A percentile compares a stretch with the other conserved stretches of the same genome.
Evolutionary conservation across 1,139 yeast genomes (phyloP).

Genomic region (Magnusiomyces clavatus): DNA sequence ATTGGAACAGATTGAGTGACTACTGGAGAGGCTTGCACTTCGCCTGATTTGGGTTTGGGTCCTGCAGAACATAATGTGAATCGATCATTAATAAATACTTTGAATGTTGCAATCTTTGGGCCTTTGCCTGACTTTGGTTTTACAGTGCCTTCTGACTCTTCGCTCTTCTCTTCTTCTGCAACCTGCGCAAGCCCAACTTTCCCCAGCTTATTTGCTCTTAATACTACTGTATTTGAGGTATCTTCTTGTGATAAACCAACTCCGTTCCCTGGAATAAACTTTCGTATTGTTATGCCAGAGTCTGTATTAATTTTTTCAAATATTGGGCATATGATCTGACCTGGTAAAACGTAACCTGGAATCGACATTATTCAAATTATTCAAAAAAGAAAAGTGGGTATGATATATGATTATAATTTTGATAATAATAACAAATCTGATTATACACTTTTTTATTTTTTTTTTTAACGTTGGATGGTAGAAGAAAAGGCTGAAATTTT

Average conservation of each 20-base stretch:
- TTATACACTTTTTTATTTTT: no score
- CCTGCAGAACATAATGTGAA: conserved; percentile 13
- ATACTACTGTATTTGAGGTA: no score
- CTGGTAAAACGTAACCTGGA: conserved; percentile 58
- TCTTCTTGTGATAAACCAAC: conserved; percentile 18
- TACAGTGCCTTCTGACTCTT: no score
- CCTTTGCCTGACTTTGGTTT: no score
- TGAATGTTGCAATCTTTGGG: conserved; percentile 13
- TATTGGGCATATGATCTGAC: conserved; percentile 54
- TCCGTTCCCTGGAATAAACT: conserved; percentile 31
- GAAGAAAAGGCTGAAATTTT: no score
- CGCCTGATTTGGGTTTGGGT: conserved; percentile 7
- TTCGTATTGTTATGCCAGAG: not conserved
- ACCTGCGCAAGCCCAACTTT: no score
- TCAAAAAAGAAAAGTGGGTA: conserved; percentile 3
- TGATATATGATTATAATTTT: not conserved
- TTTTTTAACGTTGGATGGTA: no score
- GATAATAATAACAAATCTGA: no score
- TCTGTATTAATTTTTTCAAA: conserved; percentile 26
- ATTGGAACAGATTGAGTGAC: conserved; percentile 28
- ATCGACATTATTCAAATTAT: conserved; percentile 18
- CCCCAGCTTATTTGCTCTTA: no score
- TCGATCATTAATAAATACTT: conserved; percentile 34
- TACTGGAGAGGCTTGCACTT: not conserved
- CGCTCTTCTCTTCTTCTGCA: no score